Base-by-base conservation (phyloP, 129 eudicot genomes). In the Helianthus tuberosus region DNA sequence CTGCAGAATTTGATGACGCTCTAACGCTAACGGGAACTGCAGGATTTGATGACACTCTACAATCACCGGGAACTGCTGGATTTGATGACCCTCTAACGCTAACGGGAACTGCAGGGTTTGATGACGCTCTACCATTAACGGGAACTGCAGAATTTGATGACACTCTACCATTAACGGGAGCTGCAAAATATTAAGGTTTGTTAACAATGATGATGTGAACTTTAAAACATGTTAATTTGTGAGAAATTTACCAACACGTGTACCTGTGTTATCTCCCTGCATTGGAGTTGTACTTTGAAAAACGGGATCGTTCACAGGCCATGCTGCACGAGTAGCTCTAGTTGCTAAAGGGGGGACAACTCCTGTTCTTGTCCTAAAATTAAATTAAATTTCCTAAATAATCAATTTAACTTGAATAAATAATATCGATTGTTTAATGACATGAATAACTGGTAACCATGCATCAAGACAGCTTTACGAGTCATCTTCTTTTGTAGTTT, bases 301-400 rank as follows among this genome's bases (percentile, higher is more conserved):
- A 3, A 27, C 36, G 16, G 89, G 75, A 71, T 77, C 78, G 29
- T 55, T 65, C 74, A 80, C 75, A 3, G 89, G 81, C 98, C 97
- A 94, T 27, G 98, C 97, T 69, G 98, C 93, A 79, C 59, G 74
- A 66, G 97, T 90, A 69, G 97, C 97, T 85, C 96, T 90, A 71
- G 81, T 77, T 71, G 92, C 86, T 71, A 94, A 75, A 62, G 96
- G 88, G 5, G 86, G 87, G 14, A 85, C 87, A 62, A 50, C 87
- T 43, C 97, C 97, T 8, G 83, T 65, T 82, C 92, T 90, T 50
- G 90, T 84, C 80, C 98, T 88, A 53, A 57, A 76, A 20, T 50
- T 3, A 11, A 59, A 10, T 25, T 9, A 57, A 51, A 51, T 51
- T 4, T 3, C 36, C 11, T 17, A 57, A 10, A 59, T 25, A 25